Evolutionary conservation across 345 rosid species (phyloP).

Genomic region (Barbarea vulgaris): DNA sequence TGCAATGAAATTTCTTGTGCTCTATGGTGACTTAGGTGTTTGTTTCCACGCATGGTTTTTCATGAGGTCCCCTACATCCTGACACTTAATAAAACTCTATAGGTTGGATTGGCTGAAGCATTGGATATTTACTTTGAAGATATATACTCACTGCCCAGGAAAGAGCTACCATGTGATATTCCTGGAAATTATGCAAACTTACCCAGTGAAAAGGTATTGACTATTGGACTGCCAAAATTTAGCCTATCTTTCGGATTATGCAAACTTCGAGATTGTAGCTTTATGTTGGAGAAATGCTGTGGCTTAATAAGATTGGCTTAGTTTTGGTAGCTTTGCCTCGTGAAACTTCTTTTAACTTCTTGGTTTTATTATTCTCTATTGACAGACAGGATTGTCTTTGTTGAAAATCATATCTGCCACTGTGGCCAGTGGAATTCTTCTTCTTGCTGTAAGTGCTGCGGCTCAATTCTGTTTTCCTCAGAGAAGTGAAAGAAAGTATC

Average conservation of each 20-base stretch:
- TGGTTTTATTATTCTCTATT: conserved; percentile 14
- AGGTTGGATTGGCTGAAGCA: conserved; percentile 82
- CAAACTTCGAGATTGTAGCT: background rate
- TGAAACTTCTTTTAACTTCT: background rate
- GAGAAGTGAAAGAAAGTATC: conserved; percentile 42
- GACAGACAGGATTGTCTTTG: conserved; percentile 62
- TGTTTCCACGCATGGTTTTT: conserved; percentile 1
- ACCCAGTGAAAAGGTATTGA: conserved; percentile 65
- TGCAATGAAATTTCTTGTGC: background rate
- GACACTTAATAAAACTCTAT: conserved; percentile 34
- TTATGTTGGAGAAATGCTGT: background rate
- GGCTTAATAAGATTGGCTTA: background rate
- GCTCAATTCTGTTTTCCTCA: conserved; percentile 52
- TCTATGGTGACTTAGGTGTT: conserved; percentile 11
- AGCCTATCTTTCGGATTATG: conserved; percentile 15
- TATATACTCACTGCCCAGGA: conserved; percentile 67
- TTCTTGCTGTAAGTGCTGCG: conserved; percentile 48
- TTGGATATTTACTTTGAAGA: conserved; percentile 89
- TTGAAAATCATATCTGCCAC: conserved; percentile 55
- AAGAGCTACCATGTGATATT: conserved; percentile 57
- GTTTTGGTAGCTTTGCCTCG: background rate
- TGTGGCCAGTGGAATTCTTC: conserved; percentile 71
- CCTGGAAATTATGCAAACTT: conserved; percentile 48
- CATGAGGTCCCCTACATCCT: conserved; percentile 17
- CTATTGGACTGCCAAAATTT: conserved; percentile 1